Evolutionary conservation across 2,329 filamentous ascomycete genomes (phyloP), one percentile per base, ranked within the genome.

Genomic region (Xylariaceae sp.): DNA sequence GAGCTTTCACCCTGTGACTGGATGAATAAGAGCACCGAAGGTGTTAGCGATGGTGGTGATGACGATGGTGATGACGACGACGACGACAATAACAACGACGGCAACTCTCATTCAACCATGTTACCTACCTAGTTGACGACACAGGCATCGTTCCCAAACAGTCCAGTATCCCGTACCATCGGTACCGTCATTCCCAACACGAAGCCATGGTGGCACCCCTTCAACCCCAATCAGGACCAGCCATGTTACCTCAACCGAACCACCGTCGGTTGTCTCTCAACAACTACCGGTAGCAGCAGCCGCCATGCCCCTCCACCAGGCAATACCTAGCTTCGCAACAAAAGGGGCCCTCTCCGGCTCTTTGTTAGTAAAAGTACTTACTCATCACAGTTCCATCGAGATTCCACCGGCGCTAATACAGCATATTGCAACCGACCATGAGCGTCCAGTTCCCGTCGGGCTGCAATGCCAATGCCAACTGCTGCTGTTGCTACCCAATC

Each of bases 401-500:
- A 42, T 53, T 11, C 17, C 30, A 5, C 51, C 39, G 51, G 51
- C 51, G 51, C 51, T 53, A 53, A 53, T 30, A 39, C 10, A 45
- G 17, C 18, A 45, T 51, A 51, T 51, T 51, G 49, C 49, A 35
- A 51, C 49, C 49, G 13, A 35, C 13, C 49, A 50, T 50, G 23
- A 10, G 13, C 5, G 11, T n/a, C 30, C 15, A 23, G 8, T 15
- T 10, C 35, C 34, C 51, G 37, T 53, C 37, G 17, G 51, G 51
- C 51, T 23, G 17, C 51, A 53, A 53, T 45, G 51, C n/a, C n/a
- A 42, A 56, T 30, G 3, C 23, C 23, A 30, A 30, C 23, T 30
- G 23, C 23, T 30, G 23, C 23, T 30, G 23, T 60, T 11, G 55
- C 30, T 56, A 61, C 61, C 61, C 58, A 62, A 62, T 50, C 52